Conservation (phyloP, 2,329 filamentous ascomycete genomes). For the Aaosphaeria arxii region DNA sequence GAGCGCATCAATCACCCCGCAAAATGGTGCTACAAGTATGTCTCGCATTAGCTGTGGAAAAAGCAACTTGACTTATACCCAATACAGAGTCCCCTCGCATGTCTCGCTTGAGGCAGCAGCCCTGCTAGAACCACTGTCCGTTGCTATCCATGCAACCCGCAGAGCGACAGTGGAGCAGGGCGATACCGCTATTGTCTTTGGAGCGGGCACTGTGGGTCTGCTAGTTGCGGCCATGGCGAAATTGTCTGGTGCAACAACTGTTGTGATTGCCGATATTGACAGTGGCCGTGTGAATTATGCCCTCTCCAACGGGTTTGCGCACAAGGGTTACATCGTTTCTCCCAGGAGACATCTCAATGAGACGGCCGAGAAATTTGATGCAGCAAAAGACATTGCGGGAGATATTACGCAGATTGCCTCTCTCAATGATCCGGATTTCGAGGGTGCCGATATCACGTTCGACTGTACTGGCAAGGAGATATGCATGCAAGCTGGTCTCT, state of each 20-base stretch:
- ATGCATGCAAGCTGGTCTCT: slow-evolving; percentile 42
- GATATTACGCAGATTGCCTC: slow-evolving; percentile 38
- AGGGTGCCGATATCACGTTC: slow-evolving; percentile 40
- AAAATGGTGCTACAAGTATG: slow-evolving; percentile 45
- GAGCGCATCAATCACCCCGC: slow-evolving; percentile 44
- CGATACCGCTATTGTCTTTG: slow-evolving; percentile 78
- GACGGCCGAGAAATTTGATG: slow-evolving; percentile 28
- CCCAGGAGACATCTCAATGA: slow-evolving; percentile 20
- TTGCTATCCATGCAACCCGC: slow-evolving; percentile 79
- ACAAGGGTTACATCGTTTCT: slow-evolving; percentile 35
- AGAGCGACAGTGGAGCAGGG: slow-evolving; percentile 72
- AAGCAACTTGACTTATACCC: slow-evolving; percentile 24
- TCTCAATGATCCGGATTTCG: slow-evolving; percentile 33
- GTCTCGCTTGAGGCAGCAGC: slow-evolving; percentile 39
- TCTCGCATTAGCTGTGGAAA: slow-evolving; percentile 27
- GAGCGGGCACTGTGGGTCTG: slow-evolving; percentile 64
- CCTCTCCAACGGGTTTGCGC: slow-evolving; percentile 36
- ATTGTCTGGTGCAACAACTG: slow-evolving; percentile 39
- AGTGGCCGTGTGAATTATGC: slow-evolving; percentile 40
- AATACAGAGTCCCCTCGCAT: slow-evolving; percentile 36
- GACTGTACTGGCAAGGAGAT: slow-evolving; percentile 43
- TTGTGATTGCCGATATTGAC: slow-evolving; percentile 41
- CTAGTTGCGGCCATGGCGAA: slow-evolving; percentile 41
- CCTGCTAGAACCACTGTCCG: slow-evolving; percentile 63
- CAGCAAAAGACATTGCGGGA: slow-evolving; percentile 33